Evolutionary conservation across 192 early-diverging fungal species (phyloP).

Genomic region (Gaertneriomyces sp.): DNA sequence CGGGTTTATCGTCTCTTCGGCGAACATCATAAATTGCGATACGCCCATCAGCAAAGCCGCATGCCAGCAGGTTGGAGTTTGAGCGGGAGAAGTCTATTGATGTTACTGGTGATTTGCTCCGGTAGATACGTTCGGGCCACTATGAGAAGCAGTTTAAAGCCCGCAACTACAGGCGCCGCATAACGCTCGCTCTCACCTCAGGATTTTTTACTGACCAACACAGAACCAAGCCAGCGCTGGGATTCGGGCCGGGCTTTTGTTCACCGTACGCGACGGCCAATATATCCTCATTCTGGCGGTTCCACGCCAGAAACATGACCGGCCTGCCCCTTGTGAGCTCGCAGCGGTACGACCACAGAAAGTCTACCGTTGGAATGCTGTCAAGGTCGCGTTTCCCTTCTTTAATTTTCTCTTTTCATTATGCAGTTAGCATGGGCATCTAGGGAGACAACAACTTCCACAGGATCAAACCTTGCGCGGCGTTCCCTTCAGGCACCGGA

Average conservation of each 20-base stretch:
- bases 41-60: conserved; percentile 49
- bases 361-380: conserved; percentile 45
- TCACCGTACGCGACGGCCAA: conserved; percentile 57
- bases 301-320: conserved; percentile 53
- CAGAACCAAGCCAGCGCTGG: conserved; percentile 42
- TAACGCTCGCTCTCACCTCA: conserved; percentile 34
- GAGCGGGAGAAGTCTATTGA: conserved; percentile 51
- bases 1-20: conserved; percentile 32
- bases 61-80: conserved; percentile 53
- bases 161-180: background rate
- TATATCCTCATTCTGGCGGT: conserved; percentile 61
- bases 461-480: too few species aligned
- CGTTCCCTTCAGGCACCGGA: too few species aligned
- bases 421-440: too few species aligned
- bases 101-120: conserved; percentile 44
- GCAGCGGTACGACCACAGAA: conserved; percentile 55
- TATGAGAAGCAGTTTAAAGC: conserved; percentile 13
- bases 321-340: conserved; percentile 51
- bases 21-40: conserved; percentile 57
- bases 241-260: conserved; percentile 27
- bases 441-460: too few species aligned
- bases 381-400: conserved; percentile 29
- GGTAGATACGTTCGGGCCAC: conserved; percentile 57
- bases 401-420: conserved; percentile 1
- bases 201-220: conserved; percentile 60